Base-by-base conservation (phyloP, 2,329 filamentous ascomycete species). In the Phialophora verrucosa region DNA sequence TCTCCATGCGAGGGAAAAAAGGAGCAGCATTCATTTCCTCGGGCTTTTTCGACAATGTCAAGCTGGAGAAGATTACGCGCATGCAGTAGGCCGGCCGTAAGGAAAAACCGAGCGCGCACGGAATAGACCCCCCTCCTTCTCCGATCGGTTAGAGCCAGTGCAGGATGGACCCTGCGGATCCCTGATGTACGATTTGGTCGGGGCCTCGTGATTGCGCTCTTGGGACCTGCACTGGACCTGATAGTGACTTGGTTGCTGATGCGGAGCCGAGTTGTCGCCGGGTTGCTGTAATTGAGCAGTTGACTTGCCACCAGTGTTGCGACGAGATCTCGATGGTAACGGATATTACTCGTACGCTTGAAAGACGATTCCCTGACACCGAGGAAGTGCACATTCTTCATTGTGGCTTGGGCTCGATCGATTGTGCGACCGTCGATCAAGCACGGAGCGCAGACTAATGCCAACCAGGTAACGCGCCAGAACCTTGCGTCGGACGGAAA, bases 401-500 rank as follows among this genome's bases (percentile, higher is more conserved):
- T 42, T 42, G 35, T 42, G 14, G 35, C 35, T 42, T 17, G 12
- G 14, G 35, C 12, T 42, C 14, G 35, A 8, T 44, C 38, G 38
- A 35, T 25, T 32, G 42, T 59, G 57, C 27, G 58, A 23, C 27
- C 32, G 47, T 29, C 58, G 31, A 61, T 61, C 47, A 38, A 60
- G 35, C 27, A 10, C 49, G 14, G 17, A 14, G 23, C 25, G 31
- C 59, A 31, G n/a, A 38, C 59, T 32, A 53, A 32, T 53, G 10
- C 51, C 20, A 32, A 35, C 38, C 42, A 11, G 50, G 32, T 32
- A 44, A 47, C 12, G 31, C 31, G 58, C 49, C 17, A 14, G 53
- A 54, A 31, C 20, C 31, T 56, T 20, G 35, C 12, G 51, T 56
- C 60, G 60, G 60, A 62, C 60, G 60, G 60, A 62, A 55, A 56